phyloP scores from a whole-genome alignment of 768 basidiomycete species.

The Lyophyllum semitale region DNA sequence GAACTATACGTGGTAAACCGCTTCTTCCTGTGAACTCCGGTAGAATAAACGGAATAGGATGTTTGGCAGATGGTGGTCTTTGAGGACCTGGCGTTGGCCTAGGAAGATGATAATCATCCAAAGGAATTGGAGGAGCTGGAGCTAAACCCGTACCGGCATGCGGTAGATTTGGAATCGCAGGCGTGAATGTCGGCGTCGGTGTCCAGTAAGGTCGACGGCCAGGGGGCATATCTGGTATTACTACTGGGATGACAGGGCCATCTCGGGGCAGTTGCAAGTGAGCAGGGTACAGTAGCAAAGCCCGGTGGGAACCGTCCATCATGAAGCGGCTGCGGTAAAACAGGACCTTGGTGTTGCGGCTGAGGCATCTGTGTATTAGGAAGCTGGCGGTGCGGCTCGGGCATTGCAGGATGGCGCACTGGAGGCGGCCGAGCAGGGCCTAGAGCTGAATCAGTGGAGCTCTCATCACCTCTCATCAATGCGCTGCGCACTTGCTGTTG shows the following conservation, averaged over 20 bases:
- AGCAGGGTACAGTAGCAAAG: slow-evolving; percentile 15
- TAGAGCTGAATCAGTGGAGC: slow-evolving; percentile 2
- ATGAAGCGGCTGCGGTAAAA: slow-evolving; percentile 17
- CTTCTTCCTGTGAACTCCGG: slow-evolving; percentile 2
- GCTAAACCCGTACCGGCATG: background rate
- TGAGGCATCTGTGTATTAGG: slow-evolving; percentile 7
- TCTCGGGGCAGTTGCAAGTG: slow-evolving; percentile 2
- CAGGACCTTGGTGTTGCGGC: slow-evolving; percentile 7
- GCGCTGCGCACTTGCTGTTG: no score
- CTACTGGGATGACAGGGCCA: slow-evolving; percentile 39
- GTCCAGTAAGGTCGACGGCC: background rate
- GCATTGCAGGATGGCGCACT: background rate
- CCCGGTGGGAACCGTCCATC: slow-evolving; percentile 11
- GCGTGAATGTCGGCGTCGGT: background rate
- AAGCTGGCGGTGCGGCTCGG: background rate
- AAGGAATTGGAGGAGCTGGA: slow-evolving; percentile 21
- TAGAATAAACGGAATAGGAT: slow-evolving; percentile 17
- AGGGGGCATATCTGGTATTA: slow-evolving; percentile 11
- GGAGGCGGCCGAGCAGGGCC: background rate
- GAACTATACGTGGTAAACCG: slow-evolving; percentile 2
- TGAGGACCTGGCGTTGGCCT: slow-evolving; percentile 18
- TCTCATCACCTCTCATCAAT: slow-evolving; percentile 5
- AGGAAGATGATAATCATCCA: slow-evolving; percentile 12
- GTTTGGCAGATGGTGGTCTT: slow-evolving; percentile 4
- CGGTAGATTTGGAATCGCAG: slow-evolving; percentile 12